Evolutionary conservation across 2,329 filamentous ascomycete species (phyloP), one percentile per base, ranked within the genome.

Genomic region (Alternaria solani): DNA sequence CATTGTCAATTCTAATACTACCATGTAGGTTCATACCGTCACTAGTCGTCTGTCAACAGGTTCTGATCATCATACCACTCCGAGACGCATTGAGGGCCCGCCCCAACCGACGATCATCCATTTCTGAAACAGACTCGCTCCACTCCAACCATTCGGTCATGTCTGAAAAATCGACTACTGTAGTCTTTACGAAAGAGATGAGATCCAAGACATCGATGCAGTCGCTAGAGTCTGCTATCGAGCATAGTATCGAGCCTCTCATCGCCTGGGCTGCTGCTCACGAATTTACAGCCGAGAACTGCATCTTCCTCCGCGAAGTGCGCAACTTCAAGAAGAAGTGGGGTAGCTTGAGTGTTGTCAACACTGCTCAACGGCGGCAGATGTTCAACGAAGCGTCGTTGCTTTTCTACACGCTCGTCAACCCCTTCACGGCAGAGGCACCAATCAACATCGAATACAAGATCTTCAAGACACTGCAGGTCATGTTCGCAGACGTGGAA

Each of bases 371-470:
- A 51, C 66, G 75, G 30, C 68, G 73, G 25, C 75, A 77, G 49
- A 77, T 77, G 74, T 76, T 75, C 62, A 76, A 66, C 41, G 75
- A 78, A 55, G 76, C 76, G 14, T 75, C 74, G 1, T 70, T 78
- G 42, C 77, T 78, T 59, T 78, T 73, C 65, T 78, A 76, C 63
- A 76, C 75, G 4, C 72, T 78, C n/a, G 51, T 78, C 53, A 76
- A 78, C 53, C 75, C 75, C 8, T 77, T 75, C 61, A 77, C 75
- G 4, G 76, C 76, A 14, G 75, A 78, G 49, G 69, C 68, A 4
- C 74, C 76, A 2, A 78, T 78, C 69, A 78, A 78, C 56, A 78
- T 78, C 57, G 75, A 78, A 38, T 78, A 78, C 70, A 78, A 78
- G 61, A 68, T 78, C 57, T 78, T 77, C 72, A 77, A 75, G 38